A percentile compares a stretch with the other conserved stretches of the same genome.
Conservation (phyloP, 2,329 filamentous ascomycete species). For the Aspergillus pseudoviridinutans region DNA sequence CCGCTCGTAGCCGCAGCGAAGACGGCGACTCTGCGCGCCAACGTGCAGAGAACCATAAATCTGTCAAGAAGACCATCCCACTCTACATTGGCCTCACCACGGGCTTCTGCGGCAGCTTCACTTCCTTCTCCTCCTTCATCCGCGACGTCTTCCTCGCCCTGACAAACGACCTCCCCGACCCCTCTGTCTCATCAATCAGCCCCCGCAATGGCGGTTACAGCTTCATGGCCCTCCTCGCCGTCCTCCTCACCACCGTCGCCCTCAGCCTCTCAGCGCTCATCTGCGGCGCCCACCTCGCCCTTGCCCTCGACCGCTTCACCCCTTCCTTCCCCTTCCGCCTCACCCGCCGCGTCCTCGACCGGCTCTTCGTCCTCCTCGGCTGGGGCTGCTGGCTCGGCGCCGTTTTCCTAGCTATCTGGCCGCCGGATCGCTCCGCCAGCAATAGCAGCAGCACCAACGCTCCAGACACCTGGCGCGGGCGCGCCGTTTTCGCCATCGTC, state of each 20-base stretch:
- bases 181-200: conserved; percentile 41
- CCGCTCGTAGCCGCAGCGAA: not conserved
- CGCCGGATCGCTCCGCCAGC: conserved; percentile 52
- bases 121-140: conserved; percentile 83
- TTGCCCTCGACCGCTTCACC: conserved; percentile 54
- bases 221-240: conserved; percentile 73
- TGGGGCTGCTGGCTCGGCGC: conserved; percentile 76
- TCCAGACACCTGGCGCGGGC: conserved; percentile 66
- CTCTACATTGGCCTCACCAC: conserved; percentile 83
- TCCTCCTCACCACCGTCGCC: conserved; percentile 68
- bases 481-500: conserved; percentile 70
- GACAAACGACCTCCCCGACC: conserved; percentile 65
- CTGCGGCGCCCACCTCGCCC: conserved; percentile 70
- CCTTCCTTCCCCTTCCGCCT: conserved; percentile 59
- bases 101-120: conserved; percentile 85
- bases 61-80: conserved; percentile 78
- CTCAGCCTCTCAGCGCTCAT: conserved; percentile 67
- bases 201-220: conserved; percentile 70
- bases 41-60: conserved; percentile 51
- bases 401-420: conserved; percentile 66
- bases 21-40: conserved; percentile 24
- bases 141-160: conserved; percentile 75
- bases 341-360: conserved; percentile 62
- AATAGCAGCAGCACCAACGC: not conserved
- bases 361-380: conserved; percentile 59